A percentile compares a stretch with the other conserved stretches of the same genome.
Evolutionary conservation across 2,329 filamentous ascomycete species (phyloP).

Genomic region (Ceratocystis alfenasii): DNA sequence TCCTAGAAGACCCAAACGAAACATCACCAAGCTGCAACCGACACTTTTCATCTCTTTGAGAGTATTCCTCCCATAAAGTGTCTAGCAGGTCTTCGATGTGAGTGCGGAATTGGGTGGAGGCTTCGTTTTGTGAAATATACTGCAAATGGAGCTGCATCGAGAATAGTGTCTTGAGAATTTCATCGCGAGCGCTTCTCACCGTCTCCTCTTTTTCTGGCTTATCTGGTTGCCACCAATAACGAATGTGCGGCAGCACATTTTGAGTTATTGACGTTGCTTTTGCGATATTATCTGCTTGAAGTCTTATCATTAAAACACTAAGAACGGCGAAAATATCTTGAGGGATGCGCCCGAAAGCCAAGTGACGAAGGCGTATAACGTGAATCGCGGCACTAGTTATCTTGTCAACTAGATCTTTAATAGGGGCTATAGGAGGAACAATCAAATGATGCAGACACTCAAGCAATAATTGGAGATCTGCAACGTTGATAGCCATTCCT

Average conservation of each 20-base stretch:
- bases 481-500: slow-evolving; percentile 22
- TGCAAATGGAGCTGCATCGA: slow-evolving; percentile 53
- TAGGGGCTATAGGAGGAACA: slow-evolving; percentile 54
- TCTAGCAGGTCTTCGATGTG: slow-evolving; percentile 56
- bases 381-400: slow-evolving; percentile 24
- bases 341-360: slow-evolving; percentile 51
- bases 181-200: slow-evolving; percentile 55
- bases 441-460: slow-evolving; percentile 54
- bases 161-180: slow-evolving; percentile 63
- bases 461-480: slow-evolving; percentile 40
- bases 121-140: slow-evolving; percentile 37
- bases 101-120: slow-evolving; percentile 31
- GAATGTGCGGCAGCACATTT: slow-evolving; percentile 57
- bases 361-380: slow-evolving; percentile 48
- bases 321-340: slow-evolving; percentile 63
- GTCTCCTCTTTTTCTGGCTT: slow-evolving; percentile 48
- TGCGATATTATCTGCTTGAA: slow-evolving; percentile 54
- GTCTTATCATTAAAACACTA: slow-evolving; percentile 55
- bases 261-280: slow-evolving; percentile 49
- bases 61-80: slow-evolving; percentile 66
- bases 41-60: slow-evolving; percentile 55
- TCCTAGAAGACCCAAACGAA: slow-evolving; percentile 39
- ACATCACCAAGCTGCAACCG: slow-evolving; percentile 71
- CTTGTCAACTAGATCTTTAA: slow-evolving; percentile 28
- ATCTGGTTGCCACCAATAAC: slow-evolving; percentile 66